Conservation (phyloP, 202 grass and related monocot species). For the Cymbopogon flexuosus region DNA sequence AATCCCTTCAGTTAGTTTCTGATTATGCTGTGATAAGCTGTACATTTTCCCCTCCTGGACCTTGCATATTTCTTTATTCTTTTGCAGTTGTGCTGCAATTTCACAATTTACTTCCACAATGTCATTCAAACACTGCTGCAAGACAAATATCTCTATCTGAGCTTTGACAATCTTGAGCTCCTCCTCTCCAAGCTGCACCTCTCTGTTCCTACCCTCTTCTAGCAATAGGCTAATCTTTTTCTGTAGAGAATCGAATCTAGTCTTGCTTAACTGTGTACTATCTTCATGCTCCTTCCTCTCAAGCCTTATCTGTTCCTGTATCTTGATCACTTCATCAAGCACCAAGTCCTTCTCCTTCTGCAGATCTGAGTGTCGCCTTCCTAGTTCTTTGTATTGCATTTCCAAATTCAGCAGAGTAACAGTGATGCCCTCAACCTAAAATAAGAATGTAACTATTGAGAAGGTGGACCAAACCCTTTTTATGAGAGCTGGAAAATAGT, state of each 20-base stretch:
- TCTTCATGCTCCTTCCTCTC: slow-evolving; percentile 52
- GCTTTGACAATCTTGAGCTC: slow-evolving; percentile 57
- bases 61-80: slow-evolving; percentile 37
- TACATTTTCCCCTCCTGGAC: slow-evolving; percentile 47
- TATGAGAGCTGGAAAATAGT: slow-evolving; percentile 3
- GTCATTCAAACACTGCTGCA: slow-evolving; percentile 39
- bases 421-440: slow-evolving; percentile 60
- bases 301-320: slow-evolving; percentile 51
- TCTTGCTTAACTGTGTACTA: slow-evolving; percentile 34
- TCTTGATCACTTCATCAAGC: slow-evolving; percentile 52
- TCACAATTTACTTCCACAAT: slow-evolving; percentile 27
- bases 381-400: slow-evolving; percentile 47
- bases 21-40: slow-evolving; percentile 46
- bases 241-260: slow-evolving; percentile 28
- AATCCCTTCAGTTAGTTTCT: slow-evolving; percentile 69
- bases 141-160: slow-evolving; percentile 73
- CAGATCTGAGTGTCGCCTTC: slow-evolving; percentile 46
- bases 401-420: slow-evolving; percentile 51
- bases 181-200: slow-evolving; percentile 61
- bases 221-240: slow-evolving; percentile 40
- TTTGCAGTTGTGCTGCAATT: slow-evolving; percentile 29
- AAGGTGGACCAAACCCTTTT: neutral
- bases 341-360: slow-evolving; percentile 55
- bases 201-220: slow-evolving; percentile 44
- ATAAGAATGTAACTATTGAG: slow-evolving; percentile 19